Conservation (phyloP, 768 basidiomycete genomes). For the Russula ochroleuca region DNA sequence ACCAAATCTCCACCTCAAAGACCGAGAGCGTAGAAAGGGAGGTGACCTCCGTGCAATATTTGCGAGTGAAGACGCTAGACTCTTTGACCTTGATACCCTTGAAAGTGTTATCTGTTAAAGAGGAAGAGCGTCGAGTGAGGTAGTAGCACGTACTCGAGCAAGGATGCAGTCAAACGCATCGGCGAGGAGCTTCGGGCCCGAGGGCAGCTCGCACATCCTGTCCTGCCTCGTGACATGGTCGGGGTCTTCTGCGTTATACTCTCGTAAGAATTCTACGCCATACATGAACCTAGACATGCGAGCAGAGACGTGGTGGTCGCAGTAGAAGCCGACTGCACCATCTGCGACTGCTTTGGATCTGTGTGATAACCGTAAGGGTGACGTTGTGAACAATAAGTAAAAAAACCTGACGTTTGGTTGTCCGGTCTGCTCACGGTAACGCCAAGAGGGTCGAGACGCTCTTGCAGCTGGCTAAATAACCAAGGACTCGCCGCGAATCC, state of each 20-base stretch:
- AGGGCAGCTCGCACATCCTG: conserved; percentile 68
- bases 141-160: conserved; percentile 47
- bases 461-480: conserved; percentile 72
- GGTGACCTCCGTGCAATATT: conserved; percentile 79
- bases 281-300: conserved; percentile 78
- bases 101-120: conserved; percentile 12
- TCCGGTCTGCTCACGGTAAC: conserved; percentile 72
- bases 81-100: conserved; percentile 75
- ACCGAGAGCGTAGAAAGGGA: conserved; percentile 70
- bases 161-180: conserved; percentile 83
- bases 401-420: conserved; percentile 60
- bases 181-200: conserved; percentile 70
- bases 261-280: conserved; percentile 73
- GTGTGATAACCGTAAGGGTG: conserved; percentile 17
- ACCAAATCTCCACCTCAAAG: conserved; percentile 84
- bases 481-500: conserved; percentile 82
- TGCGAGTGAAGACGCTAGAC: conserved; percentile 74
- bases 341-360: conserved; percentile 85
- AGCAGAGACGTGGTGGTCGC: conserved; percentile 78
- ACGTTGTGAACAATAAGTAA: background rate
- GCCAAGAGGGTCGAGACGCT: conserved; percentile 51
- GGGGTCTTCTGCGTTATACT: conserved; percentile 57
- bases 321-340: conserved; percentile 80
- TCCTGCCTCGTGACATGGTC: conserved; percentile 63
- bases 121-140: conserved; percentile 1